These are phyloP conservation scores for Penicillium mononematosum DNA, from an alignment of 495 filamentous ascomycete genomes.

Conservation along the genomic window DNA sequence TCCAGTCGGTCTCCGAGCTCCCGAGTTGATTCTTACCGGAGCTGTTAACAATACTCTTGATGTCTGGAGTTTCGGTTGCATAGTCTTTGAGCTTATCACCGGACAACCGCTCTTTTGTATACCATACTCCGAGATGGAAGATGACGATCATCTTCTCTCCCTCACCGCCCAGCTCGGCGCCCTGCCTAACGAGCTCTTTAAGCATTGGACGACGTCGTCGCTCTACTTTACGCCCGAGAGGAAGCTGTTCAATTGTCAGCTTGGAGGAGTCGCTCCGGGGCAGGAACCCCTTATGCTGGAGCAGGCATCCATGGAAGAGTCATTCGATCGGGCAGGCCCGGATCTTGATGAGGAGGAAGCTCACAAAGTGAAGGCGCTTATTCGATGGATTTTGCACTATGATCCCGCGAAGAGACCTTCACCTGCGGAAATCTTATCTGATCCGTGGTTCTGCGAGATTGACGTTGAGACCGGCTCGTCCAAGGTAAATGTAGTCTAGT, in stretches of 20 bases:
- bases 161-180: slow-evolving; percentile 24
- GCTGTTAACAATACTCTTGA: slow-evolving; percentile 30
- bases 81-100: slow-evolving; percentile 39
- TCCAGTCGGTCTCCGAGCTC: slow-evolving; percentile 32
- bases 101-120: slow-evolving; percentile 31
- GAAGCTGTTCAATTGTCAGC: slow-evolving; percentile 28
- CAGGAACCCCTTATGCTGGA: slow-evolving; percentile 15
- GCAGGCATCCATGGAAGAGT: slow-evolving; percentile 27
- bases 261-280: slow-evolving; percentile 18
- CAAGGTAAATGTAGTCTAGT: background rate
- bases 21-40: slow-evolving; percentile 34
- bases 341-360: slow-evolving; percentile 33
- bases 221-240: slow-evolving; percentile 32
- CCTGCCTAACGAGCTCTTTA: slow-evolving; percentile 27
- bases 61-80: slow-evolving; percentile 44
- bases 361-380: slow-evolving; percentile 23
- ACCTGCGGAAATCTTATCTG: slow-evolving; percentile 22
- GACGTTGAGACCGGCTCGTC: slow-evolving; percentile 9
- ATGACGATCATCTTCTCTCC: slow-evolving; percentile 26
- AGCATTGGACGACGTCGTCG: slow-evolving; percentile 30
- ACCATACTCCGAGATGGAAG: slow-evolving; percentile 21
- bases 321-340: slow-evolving; percentile 25
- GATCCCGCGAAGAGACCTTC: slow-evolving; percentile 33
- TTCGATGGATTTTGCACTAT: slow-evolving; percentile 37
- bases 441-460: slow-evolving; percentile 35